Conservation (phyloP, 331 rosid species). For the Quercus lobata region DNA sequence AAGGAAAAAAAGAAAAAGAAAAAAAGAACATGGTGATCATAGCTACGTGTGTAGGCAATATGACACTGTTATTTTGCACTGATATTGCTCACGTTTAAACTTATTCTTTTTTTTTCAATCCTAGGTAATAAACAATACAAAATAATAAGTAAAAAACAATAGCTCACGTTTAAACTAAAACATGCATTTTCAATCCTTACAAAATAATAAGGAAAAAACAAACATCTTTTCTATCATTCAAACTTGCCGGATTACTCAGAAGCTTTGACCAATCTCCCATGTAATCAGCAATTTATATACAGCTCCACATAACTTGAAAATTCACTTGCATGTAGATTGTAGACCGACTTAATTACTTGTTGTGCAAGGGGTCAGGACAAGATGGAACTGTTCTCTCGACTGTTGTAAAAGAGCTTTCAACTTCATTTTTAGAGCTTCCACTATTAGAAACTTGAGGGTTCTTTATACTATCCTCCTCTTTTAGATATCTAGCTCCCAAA, state of each 20-base stretch:
- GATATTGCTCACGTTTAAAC: not conserved
- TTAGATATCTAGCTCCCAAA: constrained; percentile 33
- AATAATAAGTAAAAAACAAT: not conserved
- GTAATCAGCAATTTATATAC: constrained; percentile 12
- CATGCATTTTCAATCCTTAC: not conserved
- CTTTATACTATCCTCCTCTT: constrained; percentile 25
- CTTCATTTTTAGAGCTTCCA: constrained; percentile 19
- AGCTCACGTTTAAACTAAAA: too few species aligned
- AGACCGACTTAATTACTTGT: constrained; percentile 40
- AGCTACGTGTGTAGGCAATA: not conserved
- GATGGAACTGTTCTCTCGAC: constrained; percentile 60
- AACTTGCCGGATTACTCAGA: not conserved
- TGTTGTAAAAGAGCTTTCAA: constrained; percentile 29
- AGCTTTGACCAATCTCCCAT: constrained; percentile 3
- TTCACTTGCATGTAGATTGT: not conserved
- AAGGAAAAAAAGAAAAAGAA: not conserved
- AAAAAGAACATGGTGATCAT: not conserved
- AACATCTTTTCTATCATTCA: not conserved
- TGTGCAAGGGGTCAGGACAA: constrained; percentile 72
- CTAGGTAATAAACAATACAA: not conserved
- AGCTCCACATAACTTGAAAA: not conserved
- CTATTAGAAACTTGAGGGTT: constrained; percentile 23
- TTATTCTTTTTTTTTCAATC: not conserved
- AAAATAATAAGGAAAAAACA: not conserved
- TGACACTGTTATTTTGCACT: not conserved